Base-by-base conservation (phyloP, 2,329 filamentous ascomycete genomes). In the Periconia macrospinosa region DNA sequence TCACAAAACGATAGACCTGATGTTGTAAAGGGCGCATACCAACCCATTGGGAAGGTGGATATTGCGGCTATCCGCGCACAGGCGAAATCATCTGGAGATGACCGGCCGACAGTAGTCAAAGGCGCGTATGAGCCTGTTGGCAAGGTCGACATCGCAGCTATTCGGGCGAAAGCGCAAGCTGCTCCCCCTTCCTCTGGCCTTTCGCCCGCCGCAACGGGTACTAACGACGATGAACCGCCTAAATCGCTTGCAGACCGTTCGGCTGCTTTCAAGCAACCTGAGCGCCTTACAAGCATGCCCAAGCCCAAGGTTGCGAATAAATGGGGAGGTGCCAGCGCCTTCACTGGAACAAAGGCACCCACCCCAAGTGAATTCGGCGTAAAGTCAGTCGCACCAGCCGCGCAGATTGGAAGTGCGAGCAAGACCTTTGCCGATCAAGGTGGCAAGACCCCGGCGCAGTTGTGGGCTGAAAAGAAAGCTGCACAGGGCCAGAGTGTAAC, bases 381-480 rank as follows among this genome's bases (percentile, higher is more conserved):
- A 13, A 87, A 87, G 56, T 75, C 85, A n/a, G 73, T 81, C 9
- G 79, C 85, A 27, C 72, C 84, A 20, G 76, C 86, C 18, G 79
- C 84, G 2, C 86, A 89, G 6, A 82, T 96, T 23, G 92, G 91
- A 23, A 83, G 86, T 60, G 92, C 92, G 37, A 95, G 91, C 76
- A 87, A 91, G 67, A 96, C 92, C 0, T 99, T 97, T 78, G 94
- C 94, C 15, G 92, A 97, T 62, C 81, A 95, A 73, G 92, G 90
- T 58, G 94, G 94, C 57, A 99, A 97, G 80, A 97, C 94, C 6
- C 94, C 94, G 7, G 92, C 94, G 30, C 94, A 99, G 74, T 78
- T 96, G 35, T 99, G 94, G 94, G 93, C 93, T 0, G 94, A 99
- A 79, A 96, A 92, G 79, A 97, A 97, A 79, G 93, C 90, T 37